Evolutionary conservation across 805 yeast species (phyloP).

Genomic region (Saccharomyces jurei): DNA sequence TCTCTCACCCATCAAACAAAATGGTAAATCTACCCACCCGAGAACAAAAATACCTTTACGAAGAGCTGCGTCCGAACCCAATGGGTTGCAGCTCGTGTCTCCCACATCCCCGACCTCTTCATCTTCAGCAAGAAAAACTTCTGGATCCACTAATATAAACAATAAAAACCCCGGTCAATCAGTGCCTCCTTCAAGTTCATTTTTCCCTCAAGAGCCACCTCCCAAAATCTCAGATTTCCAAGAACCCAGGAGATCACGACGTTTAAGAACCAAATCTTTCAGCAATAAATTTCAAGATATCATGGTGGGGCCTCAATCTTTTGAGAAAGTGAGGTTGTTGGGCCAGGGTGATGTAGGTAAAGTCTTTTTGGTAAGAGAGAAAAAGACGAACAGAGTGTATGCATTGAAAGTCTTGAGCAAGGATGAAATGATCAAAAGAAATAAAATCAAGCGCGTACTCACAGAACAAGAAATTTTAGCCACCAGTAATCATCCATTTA

Average conservation of each 20-base stretch:
- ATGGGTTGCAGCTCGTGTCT: slow-evolving; percentile 40
- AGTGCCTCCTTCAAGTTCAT: background rate
- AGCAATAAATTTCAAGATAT: slow-evolving; percentile 68
- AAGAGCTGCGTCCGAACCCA: slow-evolving; percentile 81
- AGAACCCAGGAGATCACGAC: slow-evolving; percentile 28
- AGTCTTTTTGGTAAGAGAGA: slow-evolving; percentile 85
- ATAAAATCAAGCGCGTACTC: slow-evolving; percentile 86
- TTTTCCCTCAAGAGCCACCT: slow-evolving; percentile 22
- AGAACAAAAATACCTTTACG: slow-evolving; percentile 38
- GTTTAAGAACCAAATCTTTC: slow-evolving; percentile 40
- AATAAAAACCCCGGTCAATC: background rate
- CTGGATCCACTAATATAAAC: background rate
- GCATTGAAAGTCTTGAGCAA: slow-evolving; percentile 92
- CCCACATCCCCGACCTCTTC: slow-evolving; percentile 4
- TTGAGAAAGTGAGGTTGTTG: slow-evolving; percentile 79
- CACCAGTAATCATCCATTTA: slow-evolving; percentile 93
- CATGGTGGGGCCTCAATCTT: slow-evolving; percentile 78
- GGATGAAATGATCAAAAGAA: slow-evolving; percentile 89
- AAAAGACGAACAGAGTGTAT: slow-evolving; percentile 60
- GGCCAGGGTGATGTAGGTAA: slow-evolving; percentile 99
- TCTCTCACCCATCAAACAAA: background rate
- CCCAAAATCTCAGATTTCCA: slow-evolving; percentile 3
- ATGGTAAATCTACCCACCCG: background rate
- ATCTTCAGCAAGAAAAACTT: slow-evolving; percentile 5
- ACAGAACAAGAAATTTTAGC: slow-evolving; percentile 97